phyloP scores from a whole-genome alignment of 148 eudicot genomes.

The Rhododendron williamsianum region DNA sequence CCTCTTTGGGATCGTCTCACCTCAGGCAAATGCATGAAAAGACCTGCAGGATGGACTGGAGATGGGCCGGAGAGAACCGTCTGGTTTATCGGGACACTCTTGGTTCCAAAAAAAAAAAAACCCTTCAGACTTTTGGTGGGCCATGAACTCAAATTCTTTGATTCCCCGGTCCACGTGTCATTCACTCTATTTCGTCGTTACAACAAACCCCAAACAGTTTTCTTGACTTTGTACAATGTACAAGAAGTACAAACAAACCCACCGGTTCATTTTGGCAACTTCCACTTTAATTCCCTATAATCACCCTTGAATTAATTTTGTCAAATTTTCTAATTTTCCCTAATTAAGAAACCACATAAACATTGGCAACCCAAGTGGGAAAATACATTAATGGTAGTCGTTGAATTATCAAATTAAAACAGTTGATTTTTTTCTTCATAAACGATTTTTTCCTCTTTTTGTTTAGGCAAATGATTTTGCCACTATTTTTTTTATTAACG shows the following conservation, averaged over 20 bases:
- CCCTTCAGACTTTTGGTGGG: neutral
- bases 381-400: neutral
- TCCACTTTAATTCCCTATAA: neutral
- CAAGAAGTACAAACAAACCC: neutral
- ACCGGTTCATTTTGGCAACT: neutral
- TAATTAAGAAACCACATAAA: neutral
- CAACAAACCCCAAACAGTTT: slow-evolving; percentile 13
- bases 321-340: neutral
- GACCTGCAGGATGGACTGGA: fast-evolving
- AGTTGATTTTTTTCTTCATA: neutral
- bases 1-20: too few species aligned
- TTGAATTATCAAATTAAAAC: neutral
- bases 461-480: too few species aligned
- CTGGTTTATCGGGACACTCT: too few species aligned
- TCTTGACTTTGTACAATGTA: slow-evolving; percentile 18
- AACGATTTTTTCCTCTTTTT: neutral
- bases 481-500: too few species aligned
- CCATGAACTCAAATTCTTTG: neutral
- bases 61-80: too few species aligned
- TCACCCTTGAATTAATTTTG: slow-evolving; percentile 1
- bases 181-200: slow-evolving; percentile 15
- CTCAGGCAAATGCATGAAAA: too few species aligned
- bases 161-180: neutral
- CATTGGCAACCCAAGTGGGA: neutral
- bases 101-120: neutral